Evolutionary conservation across 1,139 yeast genomes (phyloP).

Genomic region (Eremothecium cymbalariae): DNA sequence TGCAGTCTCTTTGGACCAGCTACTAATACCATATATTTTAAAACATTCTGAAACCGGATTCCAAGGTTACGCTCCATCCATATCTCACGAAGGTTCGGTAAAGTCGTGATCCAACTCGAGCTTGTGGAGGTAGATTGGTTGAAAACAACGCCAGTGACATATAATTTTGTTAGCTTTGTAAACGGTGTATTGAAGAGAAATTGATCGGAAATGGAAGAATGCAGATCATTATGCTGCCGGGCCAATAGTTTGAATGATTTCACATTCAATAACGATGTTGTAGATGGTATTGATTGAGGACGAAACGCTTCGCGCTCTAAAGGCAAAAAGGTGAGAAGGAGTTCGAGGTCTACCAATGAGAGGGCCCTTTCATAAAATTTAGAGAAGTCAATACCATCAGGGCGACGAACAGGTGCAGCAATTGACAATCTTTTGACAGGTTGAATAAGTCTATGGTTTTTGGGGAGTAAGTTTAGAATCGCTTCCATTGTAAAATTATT

Average conservation of each 20-base stretch:
- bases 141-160: constrained; percentile 1
- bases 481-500: neutral
- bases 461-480: neutral
- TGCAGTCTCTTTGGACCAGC: constrained; percentile 16
- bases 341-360: constrained; percentile 1
- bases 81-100: constrained; percentile 19
- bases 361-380: neutral
- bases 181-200: neutral
- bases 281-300: neutral
- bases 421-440: neutral
- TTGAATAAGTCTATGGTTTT: neutral
- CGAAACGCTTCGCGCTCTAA: neutral
- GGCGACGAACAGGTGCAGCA: neutral
- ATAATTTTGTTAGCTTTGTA: neutral
- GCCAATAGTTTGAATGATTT: neutral
- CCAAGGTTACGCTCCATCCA: constrained; percentile 29
- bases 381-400: neutral
- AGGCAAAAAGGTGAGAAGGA: neutral
- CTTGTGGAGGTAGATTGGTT: neutral
- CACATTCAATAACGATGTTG: too few species aligned
- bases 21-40: constrained; percentile 13
- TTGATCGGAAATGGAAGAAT: neutral
- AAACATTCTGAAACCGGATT: constrained; percentile 16
- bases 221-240: neutral
- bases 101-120: constrained; percentile 21